Evolutionary conservation across 139 green algal genomes (phyloP), one percentile per base, ranked within the genome.

Genomic region (Desmodesmus armatus): DNA sequence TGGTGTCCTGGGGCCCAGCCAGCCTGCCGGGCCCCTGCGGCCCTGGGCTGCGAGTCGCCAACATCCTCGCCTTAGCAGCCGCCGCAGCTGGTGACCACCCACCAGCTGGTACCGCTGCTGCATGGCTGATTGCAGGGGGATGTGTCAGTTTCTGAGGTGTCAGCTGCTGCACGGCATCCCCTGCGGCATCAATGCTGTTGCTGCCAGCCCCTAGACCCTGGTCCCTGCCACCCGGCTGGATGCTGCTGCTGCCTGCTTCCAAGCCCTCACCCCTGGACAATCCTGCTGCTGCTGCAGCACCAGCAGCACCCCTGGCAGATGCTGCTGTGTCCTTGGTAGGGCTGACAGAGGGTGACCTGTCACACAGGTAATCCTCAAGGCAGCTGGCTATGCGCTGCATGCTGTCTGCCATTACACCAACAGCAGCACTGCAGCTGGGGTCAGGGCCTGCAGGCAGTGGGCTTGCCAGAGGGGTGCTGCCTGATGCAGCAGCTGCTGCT

Each of bases 331-430:
- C 11, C 1, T 3, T 40, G 23, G 17, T 72, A 35, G n/a, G 60
- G 37, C 25, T 80, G 19, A 4, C 5, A 55, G 37, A 55, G 76
- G 78, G 62, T 67, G 63, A 77, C 3, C 29, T 29, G 0, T 77
- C 62, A 2, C 39, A 27, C 29, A 84, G 25, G 11, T 77, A 78
- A 23, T 76, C 78, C 43, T 84, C 78, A 43, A 84, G 33, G n/a
- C 23, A 40, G 15, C 37, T 43, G 49, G 78, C 78, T 49, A 84
- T 84, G 78, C 62, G 78, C 62, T 84, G 78, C 78, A 84, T 65
- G 44, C 78, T 77, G 62, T 27, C 63, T 3, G 62, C 43, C 44
- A 77, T 9, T 41, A 67, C 43, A 3, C 65, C 33, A 21, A 63
- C 27, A 23, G 62, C 62, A 67, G 60, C n/a, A 39, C 7, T n/a